These are phyloP conservation scores for Corylus americana DNA, from an alignment of 306 rosid genomes.

Conservation along the genomic window DNA sequence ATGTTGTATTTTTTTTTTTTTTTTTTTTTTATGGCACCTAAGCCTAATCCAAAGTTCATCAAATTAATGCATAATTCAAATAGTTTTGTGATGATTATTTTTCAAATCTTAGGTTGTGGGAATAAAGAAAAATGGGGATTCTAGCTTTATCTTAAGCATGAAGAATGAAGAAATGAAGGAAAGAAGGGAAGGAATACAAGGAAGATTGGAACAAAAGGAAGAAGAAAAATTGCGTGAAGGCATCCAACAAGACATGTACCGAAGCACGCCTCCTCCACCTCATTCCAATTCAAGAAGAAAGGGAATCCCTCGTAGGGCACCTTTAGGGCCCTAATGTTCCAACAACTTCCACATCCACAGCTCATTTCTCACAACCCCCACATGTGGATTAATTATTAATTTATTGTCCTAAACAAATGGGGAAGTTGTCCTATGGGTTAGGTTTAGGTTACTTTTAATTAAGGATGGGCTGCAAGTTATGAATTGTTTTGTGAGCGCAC, in stretches of 20 bases:
- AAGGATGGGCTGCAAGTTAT: constrained; percentile 31
- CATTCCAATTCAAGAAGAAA: constrained; percentile 68
- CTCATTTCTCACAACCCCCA: constrained; percentile 42
- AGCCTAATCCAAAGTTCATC: too few species aligned
- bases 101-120: constrained; percentile 36
- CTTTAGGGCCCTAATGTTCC: constrained; percentile 48
- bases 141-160: constrained; percentile 41
- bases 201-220: constrained; percentile 40
- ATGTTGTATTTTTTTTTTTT: too few species aligned
- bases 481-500: too few species aligned
- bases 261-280: constrained; percentile 35
- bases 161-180: constrained; percentile 49
- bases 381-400: constrained; percentile 35
- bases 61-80: too few species aligned
- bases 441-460: constrained; percentile 26
- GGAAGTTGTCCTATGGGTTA: constrained; percentile 40
- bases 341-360: constrained; percentile 38
- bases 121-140: constrained; percentile 49
- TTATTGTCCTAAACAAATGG: constrained; percentile 37
- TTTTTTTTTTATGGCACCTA: too few species aligned
- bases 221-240: constrained; percentile 48
- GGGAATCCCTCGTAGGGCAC: constrained; percentile 72
- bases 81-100: too few species aligned
- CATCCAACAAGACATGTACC: constrained; percentile 40
- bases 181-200: constrained; percentile 42